Percentiles rank a stretch among this genome's conserved stretches.
These are phyloP conservation scores for Hypoxylon rickii DNA, from an alignment of 495 filamentous ascomycete species.

Conservation along the genomic window DNA sequence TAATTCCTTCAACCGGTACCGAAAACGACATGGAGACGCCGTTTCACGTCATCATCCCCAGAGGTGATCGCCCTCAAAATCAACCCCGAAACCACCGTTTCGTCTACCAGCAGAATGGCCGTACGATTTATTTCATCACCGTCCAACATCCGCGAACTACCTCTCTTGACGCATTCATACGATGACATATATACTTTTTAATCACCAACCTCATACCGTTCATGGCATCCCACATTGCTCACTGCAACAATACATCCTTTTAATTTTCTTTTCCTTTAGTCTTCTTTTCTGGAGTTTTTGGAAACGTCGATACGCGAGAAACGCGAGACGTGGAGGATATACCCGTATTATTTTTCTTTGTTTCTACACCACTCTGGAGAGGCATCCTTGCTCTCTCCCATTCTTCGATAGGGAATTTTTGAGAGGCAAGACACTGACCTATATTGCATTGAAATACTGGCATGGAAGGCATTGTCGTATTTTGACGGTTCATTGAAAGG, in stretches of 20 bases:
- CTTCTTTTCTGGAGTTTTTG: slow-evolving; percentile 20
- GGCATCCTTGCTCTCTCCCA: slow-evolving; percentile 10
- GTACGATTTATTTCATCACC: slow-evolving; percentile 4
- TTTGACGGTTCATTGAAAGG: slow-evolving; percentile 16
- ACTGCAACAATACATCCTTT: slow-evolving; percentile 24
- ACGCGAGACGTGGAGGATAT: slow-evolving; percentile 35
- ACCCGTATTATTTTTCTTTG: slow-evolving; percentile 26
- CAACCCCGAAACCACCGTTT: too few relatives aligned
- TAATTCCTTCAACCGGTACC: slow-evolving; percentile 7
- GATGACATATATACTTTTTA: slow-evolving; percentile 16
- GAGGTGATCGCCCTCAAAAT: neutral
- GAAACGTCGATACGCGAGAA: slow-evolving; percentile 26
- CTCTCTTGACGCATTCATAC: slow-evolving; percentile 5
- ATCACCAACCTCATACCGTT: neutral
- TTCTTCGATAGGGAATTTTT: neutral
- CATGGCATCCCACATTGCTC: slow-evolving; percentile 7
- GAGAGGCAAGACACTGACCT: neutral
- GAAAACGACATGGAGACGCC: slow-evolving; percentile 4
- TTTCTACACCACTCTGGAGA: neutral
- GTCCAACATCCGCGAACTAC: neutral
- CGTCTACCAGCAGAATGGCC: slow-evolving; percentile 4
- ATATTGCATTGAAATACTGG: slow-evolving; percentile 18
- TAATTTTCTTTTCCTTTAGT: slow-evolving; percentile 14
- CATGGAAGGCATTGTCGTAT: neutral
- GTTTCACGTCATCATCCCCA: slow-evolving; percentile 3